Percentiles rank a stretch among this genome's conserved stretches.
phyloP scores from a whole-genome alignment of 2,329 filamentous ascomycete species.

The Fusarium sp. region DNA sequence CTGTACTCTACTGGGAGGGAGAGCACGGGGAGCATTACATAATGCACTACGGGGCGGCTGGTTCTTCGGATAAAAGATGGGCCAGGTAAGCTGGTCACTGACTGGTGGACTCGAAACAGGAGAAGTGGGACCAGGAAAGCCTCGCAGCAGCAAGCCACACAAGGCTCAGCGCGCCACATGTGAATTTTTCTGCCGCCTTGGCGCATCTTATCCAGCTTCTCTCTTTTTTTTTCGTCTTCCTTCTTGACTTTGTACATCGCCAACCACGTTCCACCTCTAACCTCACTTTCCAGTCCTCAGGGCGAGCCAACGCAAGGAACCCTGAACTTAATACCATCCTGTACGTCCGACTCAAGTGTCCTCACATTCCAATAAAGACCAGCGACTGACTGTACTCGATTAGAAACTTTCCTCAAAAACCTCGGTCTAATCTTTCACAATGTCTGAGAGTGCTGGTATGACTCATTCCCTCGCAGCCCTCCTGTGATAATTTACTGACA shows the following conservation, averaged over 20 bases:
- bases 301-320: slow-evolving; percentile 73
- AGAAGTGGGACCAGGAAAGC: slow-evolving; percentile 4
- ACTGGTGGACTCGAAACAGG: neutral
- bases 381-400: slow-evolving; percentile 27
- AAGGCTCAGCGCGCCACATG: slow-evolving; percentile 35
- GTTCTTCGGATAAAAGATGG: slow-evolving; percentile 40
- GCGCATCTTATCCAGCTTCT: slow-evolving; percentile 27
- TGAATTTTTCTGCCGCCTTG: slow-evolving; percentile 42
- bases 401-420: slow-evolving; percentile 29
- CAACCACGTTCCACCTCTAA: slow-evolving; percentile 28
- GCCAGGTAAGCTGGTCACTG: neutral
- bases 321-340: slow-evolving; percentile 53
- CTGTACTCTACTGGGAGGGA: slow-evolving; percentile 47
- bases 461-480: neutral
- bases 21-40: slow-evolving; percentile 49
- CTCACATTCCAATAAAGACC: neutral
- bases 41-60: slow-evolving; percentile 37
- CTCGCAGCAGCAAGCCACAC: slow-evolving; percentile 27
- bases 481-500: slow-evolving; percentile 27
- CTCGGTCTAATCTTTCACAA: slow-evolving; percentile 31
- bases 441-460: slow-evolving; percentile 48
- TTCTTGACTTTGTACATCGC: slow-evolving; percentile 29
- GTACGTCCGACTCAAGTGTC: slow-evolving; percentile 9
- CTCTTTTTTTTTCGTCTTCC: slow-evolving; percentile 36
- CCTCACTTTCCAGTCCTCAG: slow-evolving; percentile 51